Evolutionary conservation across 2,329 filamentous ascomycete species (phyloP).

Genomic region (Pyrenophora tritici-repentis): DNA sequence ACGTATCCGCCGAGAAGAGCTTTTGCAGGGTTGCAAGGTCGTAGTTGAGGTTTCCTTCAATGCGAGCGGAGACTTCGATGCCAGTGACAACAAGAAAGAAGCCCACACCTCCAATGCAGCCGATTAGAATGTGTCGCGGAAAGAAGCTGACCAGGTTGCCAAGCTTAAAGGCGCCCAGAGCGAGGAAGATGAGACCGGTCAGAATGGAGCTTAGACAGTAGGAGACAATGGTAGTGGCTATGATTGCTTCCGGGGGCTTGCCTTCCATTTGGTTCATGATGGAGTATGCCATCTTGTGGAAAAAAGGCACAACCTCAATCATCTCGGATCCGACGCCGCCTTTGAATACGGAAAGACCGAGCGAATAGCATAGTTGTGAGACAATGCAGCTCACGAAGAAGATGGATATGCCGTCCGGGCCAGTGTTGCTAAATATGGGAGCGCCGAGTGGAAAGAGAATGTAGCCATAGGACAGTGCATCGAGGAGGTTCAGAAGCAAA

Average conservation of each 20-base stretch:
- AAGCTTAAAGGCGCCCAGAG: conserved; percentile 84
- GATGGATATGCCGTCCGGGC: conserved; percentile 93
- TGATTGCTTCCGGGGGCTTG: conserved; percentile 80
- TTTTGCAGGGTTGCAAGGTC: conserved; percentile 75
- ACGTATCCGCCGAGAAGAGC: conserved; percentile 73
- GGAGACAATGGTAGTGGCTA: conserved; percentile 90
- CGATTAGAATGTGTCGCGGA: conserved; percentile 91
- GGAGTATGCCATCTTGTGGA: conserved; percentile 95
- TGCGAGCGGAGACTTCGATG: conserved; percentile 86
- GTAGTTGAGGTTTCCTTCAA: conserved; percentile 85
- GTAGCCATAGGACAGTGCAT: conserved; percentile 88
- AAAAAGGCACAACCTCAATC: conserved; percentile 98
- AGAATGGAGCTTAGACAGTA: conserved; percentile 90
- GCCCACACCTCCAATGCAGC: conserved; percentile 95
- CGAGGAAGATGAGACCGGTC: conserved; percentile 88
- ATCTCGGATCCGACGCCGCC: conserved; percentile 94
- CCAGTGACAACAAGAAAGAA: conserved; percentile 93
- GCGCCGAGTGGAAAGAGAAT: conserved; percentile 92
- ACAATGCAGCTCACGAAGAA: conserved; percentile 98
- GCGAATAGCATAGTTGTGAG: conserved; percentile 86
- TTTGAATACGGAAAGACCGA: conserved; percentile 81
- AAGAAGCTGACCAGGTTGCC: conserved; percentile 97
- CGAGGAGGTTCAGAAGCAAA: conserved; percentile 86
- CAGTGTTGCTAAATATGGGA: conserved; percentile 81
- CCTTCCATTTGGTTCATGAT: conserved; percentile 80